Conservation (phyloP, 2,329 filamentous ascomycete species). For the Periglandula ipomoeae region DNA sequence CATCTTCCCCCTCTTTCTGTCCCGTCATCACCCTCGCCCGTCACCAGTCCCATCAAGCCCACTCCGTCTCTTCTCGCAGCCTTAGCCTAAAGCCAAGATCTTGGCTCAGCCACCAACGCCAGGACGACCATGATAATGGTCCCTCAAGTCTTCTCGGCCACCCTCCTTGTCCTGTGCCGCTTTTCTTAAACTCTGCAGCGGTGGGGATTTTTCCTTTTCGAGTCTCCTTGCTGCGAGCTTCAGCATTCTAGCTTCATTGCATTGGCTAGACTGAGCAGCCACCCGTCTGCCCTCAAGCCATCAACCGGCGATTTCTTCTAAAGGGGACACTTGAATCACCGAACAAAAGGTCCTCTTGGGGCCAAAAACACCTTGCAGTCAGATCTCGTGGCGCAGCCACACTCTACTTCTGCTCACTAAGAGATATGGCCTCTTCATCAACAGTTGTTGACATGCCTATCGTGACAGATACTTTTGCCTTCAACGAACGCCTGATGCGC, state of each 20-base stretch:
- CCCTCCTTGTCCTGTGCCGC: neutral
- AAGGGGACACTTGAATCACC: neutral
- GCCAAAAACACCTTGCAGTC: neutral
- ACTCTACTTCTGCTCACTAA: neutral
- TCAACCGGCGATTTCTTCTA: neutral
- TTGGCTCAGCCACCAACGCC: neutral
- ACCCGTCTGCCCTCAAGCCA: neutral
- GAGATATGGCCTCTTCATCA: neutral
- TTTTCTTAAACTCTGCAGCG: neutral
- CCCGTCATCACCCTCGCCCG: neutral
- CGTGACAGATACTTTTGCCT: too few species aligned
- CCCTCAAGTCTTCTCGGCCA: neutral
- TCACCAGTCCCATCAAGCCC: neutral
- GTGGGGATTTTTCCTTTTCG: too few species aligned
- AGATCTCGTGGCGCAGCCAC: neutral
- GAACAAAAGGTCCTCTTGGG: neutral
- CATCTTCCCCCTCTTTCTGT: neutral
- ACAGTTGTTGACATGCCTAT: too few species aligned
- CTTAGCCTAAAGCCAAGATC: neutral
- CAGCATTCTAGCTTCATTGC: neutral
- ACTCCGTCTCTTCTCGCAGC: neutral
- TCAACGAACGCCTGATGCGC: neutral
- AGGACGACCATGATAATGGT: neutral
- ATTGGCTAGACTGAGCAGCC: neutral
- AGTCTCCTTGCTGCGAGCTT: neutral